These are phyloP conservation scores for Yamadazyma atlantica DNA, from an alignment of 1,139 yeast genomes.

Conservation along the genomic window DNA sequence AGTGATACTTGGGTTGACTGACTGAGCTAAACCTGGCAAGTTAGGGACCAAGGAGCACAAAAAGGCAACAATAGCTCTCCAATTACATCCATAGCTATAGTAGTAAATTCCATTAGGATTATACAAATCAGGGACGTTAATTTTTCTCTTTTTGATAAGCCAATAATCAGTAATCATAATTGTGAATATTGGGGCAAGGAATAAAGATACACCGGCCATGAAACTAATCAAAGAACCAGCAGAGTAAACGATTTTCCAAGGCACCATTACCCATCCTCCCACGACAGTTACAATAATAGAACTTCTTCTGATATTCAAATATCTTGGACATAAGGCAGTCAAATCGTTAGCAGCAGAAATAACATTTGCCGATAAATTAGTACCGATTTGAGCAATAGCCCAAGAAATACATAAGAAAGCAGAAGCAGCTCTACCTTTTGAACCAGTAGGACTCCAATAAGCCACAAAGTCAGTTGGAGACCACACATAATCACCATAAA, in stretches of 20 bases:
- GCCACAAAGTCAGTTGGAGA: conserved; percentile 14
- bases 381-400: conserved; percentile 45
- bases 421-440: conserved; percentile 38
- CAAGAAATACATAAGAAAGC: conserved; percentile 48
- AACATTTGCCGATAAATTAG: conserved; percentile 50
- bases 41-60: conserved; percentile 15
- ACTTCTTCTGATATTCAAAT: conserved; percentile 52
- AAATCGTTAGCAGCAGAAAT: conserved; percentile 55
- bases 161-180: conserved; percentile 17
- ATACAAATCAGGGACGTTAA: conserved; percentile 15
- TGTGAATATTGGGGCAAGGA: conserved; percentile 16
- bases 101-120: conserved; percentile 15
- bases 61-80: conserved; percentile 17
- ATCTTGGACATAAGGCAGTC: conserved; percentile 48
- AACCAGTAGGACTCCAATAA: conserved; percentile 15
- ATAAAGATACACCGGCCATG: conserved; percentile 16
- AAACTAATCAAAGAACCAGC: conserved; percentile 15
- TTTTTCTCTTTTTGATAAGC: conserved; percentile 12
- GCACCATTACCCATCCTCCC: conserved; percentile 34
- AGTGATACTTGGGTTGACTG: conserved; percentile 13
- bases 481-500: conserved; percentile 16
- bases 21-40: conserved; percentile 15
- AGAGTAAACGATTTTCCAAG: conserved; percentile 25
- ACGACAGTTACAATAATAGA: conserved; percentile 40
- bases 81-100: conserved; percentile 14